phyloP scores from a whole-genome alignment of 2,329 filamentous ascomycete genomes.

The Akanthomyces uredinophilus region DNA sequence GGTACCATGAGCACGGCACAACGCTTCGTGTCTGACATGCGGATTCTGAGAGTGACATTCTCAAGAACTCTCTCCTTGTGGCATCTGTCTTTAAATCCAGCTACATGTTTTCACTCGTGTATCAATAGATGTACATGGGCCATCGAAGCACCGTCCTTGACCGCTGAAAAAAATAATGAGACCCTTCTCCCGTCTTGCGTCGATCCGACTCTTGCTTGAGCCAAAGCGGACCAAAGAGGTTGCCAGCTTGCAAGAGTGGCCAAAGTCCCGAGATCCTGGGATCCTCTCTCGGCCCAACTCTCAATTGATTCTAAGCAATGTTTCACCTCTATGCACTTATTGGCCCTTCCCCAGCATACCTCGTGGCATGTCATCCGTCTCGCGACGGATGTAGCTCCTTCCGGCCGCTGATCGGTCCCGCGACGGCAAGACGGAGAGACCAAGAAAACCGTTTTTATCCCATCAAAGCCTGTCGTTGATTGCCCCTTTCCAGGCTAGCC shows the following conservation, averaged over 20 bases:
- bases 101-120: too few species aligned
- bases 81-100: too few species aligned
- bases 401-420: background rate
- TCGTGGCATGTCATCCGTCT: background rate
- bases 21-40: too few species aligned
- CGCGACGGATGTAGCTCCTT: background rate
- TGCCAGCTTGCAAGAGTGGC: too few species aligned
- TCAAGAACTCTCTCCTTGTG: too few species aligned
- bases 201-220: too few species aligned
- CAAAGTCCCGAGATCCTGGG: background rate
- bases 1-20: too few species aligned
- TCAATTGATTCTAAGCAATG: background rate
- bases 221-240: background rate
- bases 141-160: constrained; percentile 47
- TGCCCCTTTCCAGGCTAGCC: background rate
- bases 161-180: constrained; percentile 33
- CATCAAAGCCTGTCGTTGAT: too few species aligned
- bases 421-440: too few species aligned
- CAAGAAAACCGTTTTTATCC: too few species aligned
- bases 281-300: background rate
- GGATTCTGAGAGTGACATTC: too few species aligned
- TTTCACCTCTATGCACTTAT: background rate
- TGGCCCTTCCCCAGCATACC: background rate
- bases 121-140: constrained; percentile 23
- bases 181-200: too few species aligned